A percentile compares a stretch with the other conserved stretches of the same genome.
phyloP scores from a whole-genome alignment of 2,329 filamentous ascomycete genomes.

The Diplocarpon mali region DNA sequence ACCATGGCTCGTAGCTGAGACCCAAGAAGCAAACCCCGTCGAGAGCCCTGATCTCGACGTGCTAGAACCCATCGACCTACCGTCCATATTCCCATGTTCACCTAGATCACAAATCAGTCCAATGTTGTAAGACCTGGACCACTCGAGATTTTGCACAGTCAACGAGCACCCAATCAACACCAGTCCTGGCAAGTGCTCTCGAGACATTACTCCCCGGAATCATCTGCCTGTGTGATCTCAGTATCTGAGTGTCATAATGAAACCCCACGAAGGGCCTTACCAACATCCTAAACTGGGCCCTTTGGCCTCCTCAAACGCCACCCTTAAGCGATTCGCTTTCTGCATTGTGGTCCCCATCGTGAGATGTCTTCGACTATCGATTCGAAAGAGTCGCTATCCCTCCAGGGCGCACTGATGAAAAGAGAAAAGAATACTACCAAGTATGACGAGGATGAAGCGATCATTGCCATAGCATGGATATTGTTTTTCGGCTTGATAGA shows the following conservation, averaged over 20 bases:
- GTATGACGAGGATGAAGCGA: no score
- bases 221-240: constrained; percentile 37
- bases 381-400: neutral
- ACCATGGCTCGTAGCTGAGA: no score
- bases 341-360: constrained; percentile 23
- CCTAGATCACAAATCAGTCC: constrained; percentile 2
- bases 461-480: no score
- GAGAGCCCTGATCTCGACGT: no score
- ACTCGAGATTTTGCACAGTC: constrained; percentile 36
- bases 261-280: constrained; percentile 18
- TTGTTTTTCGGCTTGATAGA: no score
- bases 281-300: constrained; percentile 41
- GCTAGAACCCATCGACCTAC: constrained; percentile 22
- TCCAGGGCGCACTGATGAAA: neutral
- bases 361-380: neutral
- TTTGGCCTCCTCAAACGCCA: constrained; percentile 36
- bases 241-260: neutral
- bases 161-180: constrained; percentile 56
- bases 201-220: constrained; percentile 49
- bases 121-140: neutral
- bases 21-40: no score
- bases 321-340: constrained; percentile 37
- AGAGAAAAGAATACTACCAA: no score
- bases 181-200: constrained; percentile 47
- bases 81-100: constrained; percentile 42